These are phyloP conservation scores for Phallus indusiatus DNA, from an alignment of 768 basidiomycete species.

Conservation along the genomic window DNA sequence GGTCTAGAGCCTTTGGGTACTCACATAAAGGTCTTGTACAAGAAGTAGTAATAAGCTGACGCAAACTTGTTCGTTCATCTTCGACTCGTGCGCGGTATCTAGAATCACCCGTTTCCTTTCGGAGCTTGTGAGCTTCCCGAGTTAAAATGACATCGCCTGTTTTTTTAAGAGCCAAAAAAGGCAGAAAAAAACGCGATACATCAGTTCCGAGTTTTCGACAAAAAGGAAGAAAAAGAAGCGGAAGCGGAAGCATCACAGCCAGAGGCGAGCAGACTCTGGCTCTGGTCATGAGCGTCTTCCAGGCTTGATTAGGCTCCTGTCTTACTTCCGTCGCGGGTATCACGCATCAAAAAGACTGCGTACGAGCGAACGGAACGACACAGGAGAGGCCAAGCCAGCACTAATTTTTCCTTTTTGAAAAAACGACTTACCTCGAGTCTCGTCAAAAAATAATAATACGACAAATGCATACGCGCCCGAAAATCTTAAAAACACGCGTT, in stretches of 20 bases:
- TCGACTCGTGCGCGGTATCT: slow-evolving; percentile 57
- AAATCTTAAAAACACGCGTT: slow-evolving; percentile 28
- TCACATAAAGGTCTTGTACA: slow-evolving; percentile 63
- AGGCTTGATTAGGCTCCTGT: neutral
- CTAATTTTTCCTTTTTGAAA: no score
- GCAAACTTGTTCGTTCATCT: slow-evolving; percentile 46
- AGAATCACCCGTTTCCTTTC: slow-evolving; percentile 55
- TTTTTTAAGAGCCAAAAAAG: no score
- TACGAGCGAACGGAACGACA: no score
- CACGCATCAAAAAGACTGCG: no score
- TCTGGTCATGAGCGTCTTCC: neutral
- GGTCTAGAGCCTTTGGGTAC: no score
- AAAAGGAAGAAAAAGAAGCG: no score
- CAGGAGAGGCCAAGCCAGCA: no score
- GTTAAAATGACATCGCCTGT: slow-evolving; percentile 51
- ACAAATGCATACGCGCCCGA: slow-evolving; percentile 40
- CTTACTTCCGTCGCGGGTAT: no score
- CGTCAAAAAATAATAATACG: slow-evolving; percentile 49
- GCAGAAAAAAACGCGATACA: neutral
- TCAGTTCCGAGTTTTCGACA: neutral
- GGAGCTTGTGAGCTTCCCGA: slow-evolving; percentile 47
- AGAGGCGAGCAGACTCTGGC: no score
- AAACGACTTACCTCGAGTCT: slow-evolving; percentile 45
- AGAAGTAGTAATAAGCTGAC: slow-evolving; percentile 56
- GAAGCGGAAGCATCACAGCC: no score